Conservation (phyloP, 768 basidiomycete genomes). For the Phylloporus sp. region DNA sequence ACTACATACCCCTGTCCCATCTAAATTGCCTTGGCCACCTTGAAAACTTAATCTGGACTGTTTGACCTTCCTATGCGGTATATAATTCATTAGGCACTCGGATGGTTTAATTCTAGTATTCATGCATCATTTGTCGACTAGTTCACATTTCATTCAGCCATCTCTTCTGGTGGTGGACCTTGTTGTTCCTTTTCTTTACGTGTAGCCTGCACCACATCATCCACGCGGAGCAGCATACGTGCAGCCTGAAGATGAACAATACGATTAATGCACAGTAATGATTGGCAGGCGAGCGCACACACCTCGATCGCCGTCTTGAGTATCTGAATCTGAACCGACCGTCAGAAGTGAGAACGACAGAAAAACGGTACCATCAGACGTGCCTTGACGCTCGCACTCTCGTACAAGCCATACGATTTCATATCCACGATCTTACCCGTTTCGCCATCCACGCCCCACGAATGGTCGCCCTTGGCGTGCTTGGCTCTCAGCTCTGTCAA, state of each 20-base stretch:
- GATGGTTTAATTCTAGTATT: conserved; percentile 14
- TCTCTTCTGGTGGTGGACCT: conserved; percentile 55
- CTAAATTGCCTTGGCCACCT: too few species aligned
- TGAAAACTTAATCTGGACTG: too few species aligned
- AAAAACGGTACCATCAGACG: background rate
- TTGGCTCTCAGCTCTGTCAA: conserved; percentile 95
- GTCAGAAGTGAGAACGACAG: background rate
- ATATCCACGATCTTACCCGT: conserved; percentile 95
- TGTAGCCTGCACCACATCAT: conserved; percentile 90
- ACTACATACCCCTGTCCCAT: too few species aligned
- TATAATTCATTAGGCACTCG: conserved; percentile 6
- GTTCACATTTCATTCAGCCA: conserved; percentile 28
- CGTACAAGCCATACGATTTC: conserved; percentile 90
- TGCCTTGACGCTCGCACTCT: conserved; percentile 94
- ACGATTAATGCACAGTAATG: background rate
- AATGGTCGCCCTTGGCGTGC: conserved; percentile 85
- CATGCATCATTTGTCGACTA: too few species aligned
- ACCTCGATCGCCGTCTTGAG: conserved; percentile 97
- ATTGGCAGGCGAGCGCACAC: background rate
- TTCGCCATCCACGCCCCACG: conserved; percentile 95
- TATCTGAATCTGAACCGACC: conserved; percentile 69
- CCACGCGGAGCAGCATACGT: conserved; percentile 86
- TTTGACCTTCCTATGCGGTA: too few species aligned
- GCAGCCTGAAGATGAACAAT: conserved; percentile 53
- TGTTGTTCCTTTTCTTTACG: conserved; percentile 60